phyloP scores from a whole-genome alignment of 225 moss, liverwort and hornwort species.

The Bryum argenteum region DNA sequence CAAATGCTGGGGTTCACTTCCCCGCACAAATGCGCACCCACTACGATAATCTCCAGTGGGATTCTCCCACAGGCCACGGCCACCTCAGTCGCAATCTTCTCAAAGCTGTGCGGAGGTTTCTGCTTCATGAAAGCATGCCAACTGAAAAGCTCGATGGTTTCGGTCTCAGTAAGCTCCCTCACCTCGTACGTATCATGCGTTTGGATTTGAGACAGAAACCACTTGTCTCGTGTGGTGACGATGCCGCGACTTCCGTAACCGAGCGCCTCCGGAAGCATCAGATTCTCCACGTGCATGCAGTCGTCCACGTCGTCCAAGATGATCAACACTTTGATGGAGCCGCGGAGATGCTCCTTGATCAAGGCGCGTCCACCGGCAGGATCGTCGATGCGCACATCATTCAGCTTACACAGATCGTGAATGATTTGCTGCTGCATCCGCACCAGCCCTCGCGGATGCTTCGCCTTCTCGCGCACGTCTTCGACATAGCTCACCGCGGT shows the following conservation, averaged over 20 bases:
- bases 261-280: slow-evolving; percentile 44
- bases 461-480: slow-evolving; percentile 43
- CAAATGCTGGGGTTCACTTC: slow-evolving; percentile 40
- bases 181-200: slow-evolving; percentile 34
- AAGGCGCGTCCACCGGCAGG: slow-evolving; percentile 28
- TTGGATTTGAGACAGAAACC: slow-evolving; percentile 36
- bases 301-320: slow-evolving; percentile 47
- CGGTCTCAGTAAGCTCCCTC: slow-evolving; percentile 21
- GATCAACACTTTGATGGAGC: slow-evolving; percentile 44
- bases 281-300: slow-evolving; percentile 39
- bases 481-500: slow-evolving; percentile 44
- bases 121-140: slow-evolving; percentile 50
- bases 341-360: slow-evolving; percentile 45
- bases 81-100: slow-evolving; percentile 43
- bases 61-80: slow-evolving; percentile 36
- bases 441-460: slow-evolving; percentile 39
- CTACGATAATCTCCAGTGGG: slow-evolving; percentile 35
- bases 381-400: slow-evolving; percentile 33
- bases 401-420: slow-evolving; percentile 40
- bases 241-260: slow-evolving; percentile 45
- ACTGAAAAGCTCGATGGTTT: slow-evolving; percentile 32
- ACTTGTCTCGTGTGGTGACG: slow-evolving; percentile 36
- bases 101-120: slow-evolving; percentile 30
- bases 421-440: slow-evolving; percentile 50
- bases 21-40: slow-evolving; percentile 40